A percentile compares a stretch with the other conserved stretches of the same genome.
phyloP scores from a whole-genome alignment of 2,329 filamentous ascomycete species.

The Venturiaceae sp. region DNA sequence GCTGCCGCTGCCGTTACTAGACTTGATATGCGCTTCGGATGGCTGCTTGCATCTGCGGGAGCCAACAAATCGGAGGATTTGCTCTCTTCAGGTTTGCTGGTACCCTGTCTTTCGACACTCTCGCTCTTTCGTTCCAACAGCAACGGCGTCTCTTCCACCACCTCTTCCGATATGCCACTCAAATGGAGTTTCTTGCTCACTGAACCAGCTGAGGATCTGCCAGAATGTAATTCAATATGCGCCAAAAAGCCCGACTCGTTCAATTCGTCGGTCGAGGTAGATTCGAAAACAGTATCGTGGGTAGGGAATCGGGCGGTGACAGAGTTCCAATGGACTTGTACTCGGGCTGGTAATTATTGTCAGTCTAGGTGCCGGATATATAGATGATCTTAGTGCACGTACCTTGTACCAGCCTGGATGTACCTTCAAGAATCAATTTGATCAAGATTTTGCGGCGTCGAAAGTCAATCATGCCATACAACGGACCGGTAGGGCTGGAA shows the following conservation, averaged over 20 bases:
- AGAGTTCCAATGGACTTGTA: slow-evolving; percentile 58
- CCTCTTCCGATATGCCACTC: slow-evolving; percentile 80
- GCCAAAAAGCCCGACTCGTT: slow-evolving; percentile 82
- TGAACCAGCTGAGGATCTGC: slow-evolving; percentile 75
- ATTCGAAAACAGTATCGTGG: slow-evolving; percentile 75
- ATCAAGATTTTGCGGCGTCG: slow-evolving; percentile 81
- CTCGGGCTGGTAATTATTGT: slow-evolving; percentile 54
- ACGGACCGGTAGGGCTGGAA: slow-evolving; percentile 48
- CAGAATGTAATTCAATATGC: slow-evolving; percentile 54
- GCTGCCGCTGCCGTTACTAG: neutral
- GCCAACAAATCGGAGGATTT: neutral
- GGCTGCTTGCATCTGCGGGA: neutral
- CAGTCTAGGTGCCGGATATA: neutral
- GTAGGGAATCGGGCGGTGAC: slow-evolving; percentile 63
- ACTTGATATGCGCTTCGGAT: neutral
- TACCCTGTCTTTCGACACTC: neutral
- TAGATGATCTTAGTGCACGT: slow-evolving; percentile 20
- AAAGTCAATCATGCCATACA: slow-evolving; percentile 89
- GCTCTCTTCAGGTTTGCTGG: neutral
- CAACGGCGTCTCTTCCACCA: slow-evolving; percentile 1
- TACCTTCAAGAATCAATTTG: slow-evolving; percentile 85
- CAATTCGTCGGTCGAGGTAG: slow-evolving; percentile 65
- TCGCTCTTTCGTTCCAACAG: neutral
- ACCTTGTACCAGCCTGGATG: slow-evolving; percentile 91
- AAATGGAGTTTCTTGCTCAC: slow-evolving; percentile 50